phyloP scores from a whole-genome alignment of 1,284 basidiomycete species.

The Pholiota adiposa region DNA sequence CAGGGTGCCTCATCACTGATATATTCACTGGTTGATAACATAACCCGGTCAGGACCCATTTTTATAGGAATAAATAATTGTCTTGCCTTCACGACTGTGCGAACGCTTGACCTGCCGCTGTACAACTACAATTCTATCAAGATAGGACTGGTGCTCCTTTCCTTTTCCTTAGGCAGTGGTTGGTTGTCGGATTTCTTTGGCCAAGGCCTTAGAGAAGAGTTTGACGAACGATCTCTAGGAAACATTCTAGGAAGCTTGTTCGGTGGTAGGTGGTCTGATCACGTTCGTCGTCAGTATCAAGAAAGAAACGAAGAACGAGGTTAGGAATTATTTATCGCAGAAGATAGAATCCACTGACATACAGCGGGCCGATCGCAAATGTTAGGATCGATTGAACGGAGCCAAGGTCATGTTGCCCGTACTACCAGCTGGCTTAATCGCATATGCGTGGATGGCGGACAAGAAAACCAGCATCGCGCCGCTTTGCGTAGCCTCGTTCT shows the following conservation, averaged over 20 bases:
- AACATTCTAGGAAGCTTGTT: constrained; percentile 70
- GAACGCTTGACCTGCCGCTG: constrained; percentile 57
- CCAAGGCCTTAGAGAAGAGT: background rate
- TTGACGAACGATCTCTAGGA: constrained; percentile 39
- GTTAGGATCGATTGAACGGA: constrained; percentile 39
- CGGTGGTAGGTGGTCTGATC: constrained; percentile 81
- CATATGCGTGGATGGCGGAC: constrained; percentile 11
- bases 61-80: constrained; percentile 71
- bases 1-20: background rate
- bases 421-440: constrained; percentile 8
- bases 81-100: constrained; percentile 71
- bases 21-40: background rate
- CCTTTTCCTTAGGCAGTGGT: constrained; percentile 77
- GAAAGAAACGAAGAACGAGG: constrained; percentile 4
- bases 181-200: background rate
- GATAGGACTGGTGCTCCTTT: constrained; percentile 75
- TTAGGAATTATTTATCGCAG: background rate
- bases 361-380: too few relatives aligned
- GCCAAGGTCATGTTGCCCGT: constrained; percentile 11
- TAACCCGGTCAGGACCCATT: constrained; percentile 51
- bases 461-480: constrained; percentile 59
- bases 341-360: background rate
- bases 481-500: constrained; percentile 64
- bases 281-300: constrained; percentile 15
- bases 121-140: constrained; percentile 75